These are phyloP conservation scores for Aspergillus asperescens DNA, from an alignment of 495 filamentous ascomycete species.

Conservation along the genomic window DNA sequence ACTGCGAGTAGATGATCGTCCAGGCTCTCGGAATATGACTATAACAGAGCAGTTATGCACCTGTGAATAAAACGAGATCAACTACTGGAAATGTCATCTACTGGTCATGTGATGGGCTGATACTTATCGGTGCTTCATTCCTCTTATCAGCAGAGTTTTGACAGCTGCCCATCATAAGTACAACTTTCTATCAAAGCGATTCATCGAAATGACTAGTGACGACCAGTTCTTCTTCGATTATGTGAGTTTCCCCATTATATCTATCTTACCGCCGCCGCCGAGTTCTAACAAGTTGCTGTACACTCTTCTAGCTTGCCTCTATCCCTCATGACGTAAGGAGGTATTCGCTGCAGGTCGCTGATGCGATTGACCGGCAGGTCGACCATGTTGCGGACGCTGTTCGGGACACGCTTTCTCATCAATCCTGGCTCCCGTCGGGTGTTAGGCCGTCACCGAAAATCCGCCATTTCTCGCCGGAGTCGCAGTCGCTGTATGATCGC, in stretches of 20 bases:
- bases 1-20: not conserved
- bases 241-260: constrained; percentile 24
- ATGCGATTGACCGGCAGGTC: constrained; percentile 70
- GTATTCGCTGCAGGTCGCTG: constrained; percentile 61
- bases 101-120: constrained; percentile 2
- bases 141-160: constrained; percentile 6
- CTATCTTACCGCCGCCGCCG: not conserved
- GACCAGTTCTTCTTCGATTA: constrained; percentile 50
- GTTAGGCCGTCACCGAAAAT: constrained; percentile 53
- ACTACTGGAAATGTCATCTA: too few species aligned
- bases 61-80: too few species aligned
- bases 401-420: constrained; percentile 55
- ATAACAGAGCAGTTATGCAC: too few species aligned
- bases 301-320: constrained; percentile 55
- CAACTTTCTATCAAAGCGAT: not conserved
- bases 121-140: constrained; percentile 3
- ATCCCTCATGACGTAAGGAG: constrained; percentile 65
- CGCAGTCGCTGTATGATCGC: constrained; percentile 36
- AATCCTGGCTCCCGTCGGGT: constrained; percentile 64
- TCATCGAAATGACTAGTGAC: constrained; percentile 45
- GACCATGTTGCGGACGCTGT: constrained; percentile 60
- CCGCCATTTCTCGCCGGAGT: constrained; percentile 37
- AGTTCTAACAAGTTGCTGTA: constrained; percentile 4
- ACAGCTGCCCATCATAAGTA: not conserved
- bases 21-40: too few species aligned